phyloP scores from a whole-genome alignment of 805 yeast genomes.

The Metschnikowia amazonensis region DNA sequence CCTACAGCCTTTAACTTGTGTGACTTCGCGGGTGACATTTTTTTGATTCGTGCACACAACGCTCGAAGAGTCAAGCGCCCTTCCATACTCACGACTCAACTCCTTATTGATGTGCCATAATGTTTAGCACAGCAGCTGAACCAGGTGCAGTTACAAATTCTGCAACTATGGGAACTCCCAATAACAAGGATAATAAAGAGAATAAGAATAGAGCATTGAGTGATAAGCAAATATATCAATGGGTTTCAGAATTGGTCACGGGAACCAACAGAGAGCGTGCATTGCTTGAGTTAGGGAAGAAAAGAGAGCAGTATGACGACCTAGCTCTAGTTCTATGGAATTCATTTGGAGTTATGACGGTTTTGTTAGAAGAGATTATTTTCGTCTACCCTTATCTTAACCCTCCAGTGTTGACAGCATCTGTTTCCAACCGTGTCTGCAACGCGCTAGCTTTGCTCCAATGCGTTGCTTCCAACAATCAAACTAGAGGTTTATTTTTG shows the following conservation, averaged over 20 bases:
- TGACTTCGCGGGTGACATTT: background rate
- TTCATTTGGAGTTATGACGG: conserved; percentile 94
- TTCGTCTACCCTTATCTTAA: conserved; percentile 84
- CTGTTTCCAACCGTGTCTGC: conserved; percentile 90
- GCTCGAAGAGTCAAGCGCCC: background rate
- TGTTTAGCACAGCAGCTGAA: conserved; percentile 8
- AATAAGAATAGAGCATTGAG: conserved; percentile 28
- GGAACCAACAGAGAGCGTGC: conserved; percentile 95
- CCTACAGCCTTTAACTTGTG: background rate
- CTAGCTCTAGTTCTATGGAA: conserved; percentile 92
- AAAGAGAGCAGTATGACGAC: conserved; percentile 92
- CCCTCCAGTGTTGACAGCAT: conserved; percentile 80
- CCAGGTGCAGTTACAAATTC: background rate
- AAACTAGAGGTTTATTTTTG: conserved; percentile 78
- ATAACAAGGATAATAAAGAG: background rate
- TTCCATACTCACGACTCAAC: background rate
- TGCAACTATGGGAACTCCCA: background rate
- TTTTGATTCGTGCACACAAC: background rate
- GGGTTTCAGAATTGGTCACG: conserved; percentile 86
- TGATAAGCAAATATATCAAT: conserved; percentile 80
- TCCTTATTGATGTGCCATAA: background rate
- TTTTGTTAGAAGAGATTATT: conserved; percentile 81
- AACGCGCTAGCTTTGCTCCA: conserved; percentile 92
- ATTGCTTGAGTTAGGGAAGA: conserved; percentile 83
- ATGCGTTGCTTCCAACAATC: conserved; percentile 94